phyloP scores from a whole-genome alignment of 1,139 yeast genomes.

The Suhomyces anneliseae region DNA sequence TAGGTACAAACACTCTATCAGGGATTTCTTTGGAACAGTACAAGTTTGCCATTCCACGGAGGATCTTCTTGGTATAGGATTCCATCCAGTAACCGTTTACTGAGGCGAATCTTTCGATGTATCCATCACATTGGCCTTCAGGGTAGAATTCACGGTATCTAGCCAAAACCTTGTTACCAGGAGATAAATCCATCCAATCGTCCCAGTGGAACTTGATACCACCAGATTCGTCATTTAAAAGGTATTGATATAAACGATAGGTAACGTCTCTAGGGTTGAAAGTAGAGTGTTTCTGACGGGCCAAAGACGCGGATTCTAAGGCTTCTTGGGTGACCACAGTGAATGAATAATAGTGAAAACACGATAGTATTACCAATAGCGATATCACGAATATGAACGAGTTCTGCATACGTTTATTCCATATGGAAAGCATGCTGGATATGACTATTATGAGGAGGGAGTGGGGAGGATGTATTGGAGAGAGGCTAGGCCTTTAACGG shows the following conservation, averaged over 20 bases:
- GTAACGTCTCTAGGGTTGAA: constrained; percentile 34
- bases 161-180: constrained; percentile 25
- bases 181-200: constrained; percentile 40
- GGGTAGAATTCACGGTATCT: constrained; percentile 20
- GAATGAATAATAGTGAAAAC: constrained; percentile 1
- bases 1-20: constrained; percentile 24
- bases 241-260: constrained; percentile 16
- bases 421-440: neutral
- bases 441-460: too few species aligned
- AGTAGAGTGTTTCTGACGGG: constrained; percentile 20
- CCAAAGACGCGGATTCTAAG: constrained; percentile 26
- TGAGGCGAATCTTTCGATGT: constrained; percentile 23
- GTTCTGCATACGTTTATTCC: neutral
- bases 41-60: constrained; percentile 36
- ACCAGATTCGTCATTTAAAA: constrained; percentile 14
- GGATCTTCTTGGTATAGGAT: constrained; percentile 33
- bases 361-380: neutral
- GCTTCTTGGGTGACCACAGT: constrained; percentile 21
- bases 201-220: constrained; percentile 45
- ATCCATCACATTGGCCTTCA: constrained; percentile 27
- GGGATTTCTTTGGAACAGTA: constrained; percentile 38
- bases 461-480: too few species aligned
- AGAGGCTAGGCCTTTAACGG: too few species aligned
- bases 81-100: constrained; percentile 41
- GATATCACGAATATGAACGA: neutral